Conservation (phyloP, 371 early-diverging fungal species). For the Actinomucor elegans region DNA sequence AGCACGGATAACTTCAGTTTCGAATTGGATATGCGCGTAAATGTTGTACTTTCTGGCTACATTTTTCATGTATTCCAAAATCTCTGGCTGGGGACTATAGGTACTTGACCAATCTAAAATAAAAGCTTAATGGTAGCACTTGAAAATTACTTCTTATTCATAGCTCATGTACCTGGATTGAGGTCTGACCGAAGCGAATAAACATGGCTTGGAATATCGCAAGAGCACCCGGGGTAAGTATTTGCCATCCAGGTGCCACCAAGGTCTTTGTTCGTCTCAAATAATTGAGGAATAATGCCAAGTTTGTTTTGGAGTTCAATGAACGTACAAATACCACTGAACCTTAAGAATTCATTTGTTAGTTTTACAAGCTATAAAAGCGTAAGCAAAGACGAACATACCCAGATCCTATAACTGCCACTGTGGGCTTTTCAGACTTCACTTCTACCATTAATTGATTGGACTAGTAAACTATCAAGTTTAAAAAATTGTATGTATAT, state of each 20-base stretch:
- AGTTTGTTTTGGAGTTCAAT: slow-evolving; percentile 52
- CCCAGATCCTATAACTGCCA: slow-evolving; percentile 8
- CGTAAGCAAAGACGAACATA: not conserved
- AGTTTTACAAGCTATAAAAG: no score
- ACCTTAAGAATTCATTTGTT: slow-evolving; percentile 22
- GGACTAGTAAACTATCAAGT: no score
- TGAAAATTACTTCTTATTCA: no score
- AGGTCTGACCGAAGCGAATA: slow-evolving; percentile 49
- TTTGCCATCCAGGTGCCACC: slow-evolving; percentile 67
- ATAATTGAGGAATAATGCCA: slow-evolving; percentile 44
- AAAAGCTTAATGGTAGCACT: not conserved
- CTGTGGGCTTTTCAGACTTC: slow-evolving; percentile 3
- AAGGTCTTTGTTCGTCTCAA: slow-evolving; percentile 52
- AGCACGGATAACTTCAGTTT: slow-evolving; percentile 41
- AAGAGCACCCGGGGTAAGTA: slow-evolving; percentile 60
- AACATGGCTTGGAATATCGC: slow-evolving; percentile 60
- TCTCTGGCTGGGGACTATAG: slow-evolving; percentile 48
- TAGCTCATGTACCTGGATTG: slow-evolving; percentile 34
- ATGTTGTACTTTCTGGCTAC: slow-evolving; percentile 54
- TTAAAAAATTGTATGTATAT: no score
- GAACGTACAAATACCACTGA: slow-evolving; percentile 63
- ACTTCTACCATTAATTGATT: not conserved
- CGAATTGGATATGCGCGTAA: slow-evolving; percentile 43
- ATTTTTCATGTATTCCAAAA: slow-evolving; percentile 47
- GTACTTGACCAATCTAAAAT: slow-evolving; percentile 48